Conservation (phyloP, 176 grass and related monocot species). For the Rhynchospora pubera region DNA sequence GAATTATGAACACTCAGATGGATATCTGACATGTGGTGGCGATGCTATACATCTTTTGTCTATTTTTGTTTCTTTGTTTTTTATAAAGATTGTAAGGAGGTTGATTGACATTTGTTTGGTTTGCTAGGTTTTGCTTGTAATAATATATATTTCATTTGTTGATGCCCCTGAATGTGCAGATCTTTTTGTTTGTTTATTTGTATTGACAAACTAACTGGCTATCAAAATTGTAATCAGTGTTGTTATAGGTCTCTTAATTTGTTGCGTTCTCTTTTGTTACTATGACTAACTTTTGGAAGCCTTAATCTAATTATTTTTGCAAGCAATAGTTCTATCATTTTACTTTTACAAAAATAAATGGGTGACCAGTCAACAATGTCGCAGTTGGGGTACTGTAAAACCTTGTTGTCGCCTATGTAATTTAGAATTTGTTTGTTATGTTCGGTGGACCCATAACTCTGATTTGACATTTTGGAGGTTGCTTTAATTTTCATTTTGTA, state of each 20-base stretch:
- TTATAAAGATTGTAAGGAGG: neutral
- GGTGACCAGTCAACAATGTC: too few species aligned
- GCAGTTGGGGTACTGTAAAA: too few species aligned
- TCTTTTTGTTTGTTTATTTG: conserved; percentile 15
- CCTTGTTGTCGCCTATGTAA: too few species aligned
- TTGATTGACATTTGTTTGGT: conserved; percentile 24
- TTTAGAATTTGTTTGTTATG: too few species aligned
- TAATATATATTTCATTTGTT: conserved; percentile 22
- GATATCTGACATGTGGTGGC: conserved; percentile 10
- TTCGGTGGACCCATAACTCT: too few species aligned
- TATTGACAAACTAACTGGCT: conserved; percentile 14
- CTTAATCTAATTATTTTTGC: neutral
- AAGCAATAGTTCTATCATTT: neutral
- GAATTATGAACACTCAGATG: neutral
- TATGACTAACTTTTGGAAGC: neutral
- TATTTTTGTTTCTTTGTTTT: conserved; percentile 2
- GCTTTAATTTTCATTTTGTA: too few species aligned
- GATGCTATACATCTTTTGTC: conserved; percentile 21
- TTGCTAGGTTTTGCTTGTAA: conserved; percentile 22
- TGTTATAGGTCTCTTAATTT: neutral
- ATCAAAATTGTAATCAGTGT: conserved; percentile 2
- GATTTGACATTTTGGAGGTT: too few species aligned
- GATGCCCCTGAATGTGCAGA: conserved; percentile 10
- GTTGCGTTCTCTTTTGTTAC: neutral
- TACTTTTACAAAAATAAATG: too few species aligned